These are phyloP conservation scores for Rubia occidens DNA, from an alignment of 305 asterid species.

Conservation along the genomic window DNA sequence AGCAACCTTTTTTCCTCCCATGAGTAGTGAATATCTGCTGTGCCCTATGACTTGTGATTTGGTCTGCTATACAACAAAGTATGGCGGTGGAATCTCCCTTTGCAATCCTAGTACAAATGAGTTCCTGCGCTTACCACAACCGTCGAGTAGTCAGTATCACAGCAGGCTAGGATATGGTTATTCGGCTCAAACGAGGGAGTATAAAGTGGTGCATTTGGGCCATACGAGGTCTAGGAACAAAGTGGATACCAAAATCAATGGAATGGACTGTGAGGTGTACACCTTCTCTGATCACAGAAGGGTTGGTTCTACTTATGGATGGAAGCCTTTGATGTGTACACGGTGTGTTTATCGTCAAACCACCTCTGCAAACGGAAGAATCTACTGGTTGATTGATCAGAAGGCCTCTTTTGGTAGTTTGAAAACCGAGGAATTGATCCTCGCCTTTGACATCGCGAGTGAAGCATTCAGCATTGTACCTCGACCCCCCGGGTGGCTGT, in stretches of 20 bases:
- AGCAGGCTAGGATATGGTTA: not conserved
- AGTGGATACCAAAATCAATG: not conserved
- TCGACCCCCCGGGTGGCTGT: not conserved
- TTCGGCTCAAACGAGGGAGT: not conserved
- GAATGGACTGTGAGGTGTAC: not conserved
- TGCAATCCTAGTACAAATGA: not conserved
- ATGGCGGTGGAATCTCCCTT: not conserved
- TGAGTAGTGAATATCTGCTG: not conserved
- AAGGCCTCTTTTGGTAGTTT: not conserved
- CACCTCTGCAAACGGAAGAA: not conserved
- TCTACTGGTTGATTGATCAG: not conserved
- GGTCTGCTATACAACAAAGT: not conserved
- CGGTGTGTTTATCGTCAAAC: not conserved
- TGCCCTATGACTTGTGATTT: not conserved
- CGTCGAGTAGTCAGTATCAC: not conserved
- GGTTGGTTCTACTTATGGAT: not conserved
- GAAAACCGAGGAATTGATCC: not conserved
- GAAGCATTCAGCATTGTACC: not conserved
- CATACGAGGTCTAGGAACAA: not conserved
- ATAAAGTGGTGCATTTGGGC: not conserved
- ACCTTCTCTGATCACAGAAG: not conserved
- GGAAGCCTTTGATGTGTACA: not conserved
- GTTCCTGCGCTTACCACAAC: not conserved
- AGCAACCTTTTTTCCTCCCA: not conserved
- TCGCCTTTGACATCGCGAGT: not conserved